phyloP scores from a whole-genome alignment of 2,329 filamentous ascomycete species.

The Colletotrichum lini region DNA sequence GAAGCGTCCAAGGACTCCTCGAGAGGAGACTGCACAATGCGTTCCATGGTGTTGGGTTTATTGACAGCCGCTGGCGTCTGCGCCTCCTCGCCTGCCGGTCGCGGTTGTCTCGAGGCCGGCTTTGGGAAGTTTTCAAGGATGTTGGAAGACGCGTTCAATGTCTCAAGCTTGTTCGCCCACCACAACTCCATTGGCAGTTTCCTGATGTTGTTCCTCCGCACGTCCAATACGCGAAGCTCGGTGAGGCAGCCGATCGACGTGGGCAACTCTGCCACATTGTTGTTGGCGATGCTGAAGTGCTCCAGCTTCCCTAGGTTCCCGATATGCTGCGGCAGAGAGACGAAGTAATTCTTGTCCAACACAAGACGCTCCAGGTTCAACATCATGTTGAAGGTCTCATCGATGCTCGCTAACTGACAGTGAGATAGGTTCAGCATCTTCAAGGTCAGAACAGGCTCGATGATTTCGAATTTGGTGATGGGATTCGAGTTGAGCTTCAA shows the following conservation, averaged over 20 bases:
- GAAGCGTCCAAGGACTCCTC: slow-evolving; percentile 79
- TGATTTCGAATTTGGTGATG: slow-evolving; percentile 92
- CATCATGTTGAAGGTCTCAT: slow-evolving; percentile 89
- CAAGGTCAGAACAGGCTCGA: slow-evolving; percentile 81
- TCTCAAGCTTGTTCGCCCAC: slow-evolving; percentile 92
- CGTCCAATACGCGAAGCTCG: slow-evolving; percentile 88
- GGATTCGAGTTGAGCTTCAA: slow-evolving; percentile 95
- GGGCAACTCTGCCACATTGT: slow-evolving; percentile 87
- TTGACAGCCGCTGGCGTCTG: slow-evolving; percentile 52
- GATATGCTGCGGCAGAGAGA: slow-evolving; percentile 87
- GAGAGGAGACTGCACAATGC: slow-evolving; percentile 74
- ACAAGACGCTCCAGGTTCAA: slow-evolving; percentile 89
- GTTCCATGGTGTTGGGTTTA: slow-evolving; percentile 57
- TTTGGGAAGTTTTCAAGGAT: slow-evolving; percentile 93
- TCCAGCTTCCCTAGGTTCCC: slow-evolving; percentile 87
- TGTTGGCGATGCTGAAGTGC: slow-evolving; percentile 94
- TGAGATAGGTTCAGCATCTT: slow-evolving; percentile 91
- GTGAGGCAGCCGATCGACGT: slow-evolving; percentile 88
- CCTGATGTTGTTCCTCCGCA: slow-evolving; percentile 93
- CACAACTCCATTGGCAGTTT: slow-evolving; percentile 94
- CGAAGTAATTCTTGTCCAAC: slow-evolving; percentile 96
- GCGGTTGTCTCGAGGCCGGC: slow-evolving; percentile 78
- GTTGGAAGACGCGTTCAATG: slow-evolving; percentile 95
- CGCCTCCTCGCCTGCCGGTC: slow-evolving; percentile 68
- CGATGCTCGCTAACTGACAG: slow-evolving; percentile 90